A percentile compares a stretch with the other conserved stretches of the same genome.
Evolutionary conservation across 257 asterid species (phyloP).

Genomic region (Gentiana macrophylla): DNA sequence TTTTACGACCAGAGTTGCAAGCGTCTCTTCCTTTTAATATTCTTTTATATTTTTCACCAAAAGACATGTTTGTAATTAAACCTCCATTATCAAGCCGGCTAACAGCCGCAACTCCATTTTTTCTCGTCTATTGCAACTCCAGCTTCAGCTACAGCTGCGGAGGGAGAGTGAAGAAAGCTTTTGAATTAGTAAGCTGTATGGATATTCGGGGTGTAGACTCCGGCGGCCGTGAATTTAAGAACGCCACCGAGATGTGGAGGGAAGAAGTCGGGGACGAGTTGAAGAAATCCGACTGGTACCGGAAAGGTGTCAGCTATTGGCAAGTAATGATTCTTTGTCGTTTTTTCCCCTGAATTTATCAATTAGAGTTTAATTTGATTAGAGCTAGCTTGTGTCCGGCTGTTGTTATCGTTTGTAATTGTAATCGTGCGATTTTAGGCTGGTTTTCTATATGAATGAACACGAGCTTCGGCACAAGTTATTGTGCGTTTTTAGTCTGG

Average conservation of each 20-base stretch:
- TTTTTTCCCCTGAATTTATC: neutral
- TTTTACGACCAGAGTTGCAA: too few relatives aligned
- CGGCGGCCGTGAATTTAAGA: conserved; percentile 62
- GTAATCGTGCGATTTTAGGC: neutral
- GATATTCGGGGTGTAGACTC: conserved; percentile 55
- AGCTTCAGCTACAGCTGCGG: neutral
- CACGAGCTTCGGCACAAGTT: too few relatives aligned
- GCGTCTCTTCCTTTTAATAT: too few relatives aligned
- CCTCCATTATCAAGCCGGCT: too few relatives aligned
- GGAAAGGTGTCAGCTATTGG: conserved; percentile 78
- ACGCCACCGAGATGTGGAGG: conserved; percentile 87
- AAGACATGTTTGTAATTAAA: too few relatives aligned
- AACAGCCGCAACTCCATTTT: too few relatives aligned
- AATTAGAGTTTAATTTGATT: neutral
- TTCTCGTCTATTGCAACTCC: too few relatives aligned
- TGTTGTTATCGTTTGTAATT: neutral
- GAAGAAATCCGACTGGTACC: conserved; percentile 75
- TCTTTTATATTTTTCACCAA: too few relatives aligned
- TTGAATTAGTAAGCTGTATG: conserved; percentile 21
- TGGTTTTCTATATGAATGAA: too few relatives aligned
- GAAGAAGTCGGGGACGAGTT: conserved; percentile 70
- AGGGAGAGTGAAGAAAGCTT: neutral
- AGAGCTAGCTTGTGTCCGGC: neutral
- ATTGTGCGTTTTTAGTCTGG: too few relatives aligned
- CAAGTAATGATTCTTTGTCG: conserved; percentile 28